Evolutionary conservation across 23 red algal genomes (phyloP).

Genomic region (Chondrus crispus): DNA sequence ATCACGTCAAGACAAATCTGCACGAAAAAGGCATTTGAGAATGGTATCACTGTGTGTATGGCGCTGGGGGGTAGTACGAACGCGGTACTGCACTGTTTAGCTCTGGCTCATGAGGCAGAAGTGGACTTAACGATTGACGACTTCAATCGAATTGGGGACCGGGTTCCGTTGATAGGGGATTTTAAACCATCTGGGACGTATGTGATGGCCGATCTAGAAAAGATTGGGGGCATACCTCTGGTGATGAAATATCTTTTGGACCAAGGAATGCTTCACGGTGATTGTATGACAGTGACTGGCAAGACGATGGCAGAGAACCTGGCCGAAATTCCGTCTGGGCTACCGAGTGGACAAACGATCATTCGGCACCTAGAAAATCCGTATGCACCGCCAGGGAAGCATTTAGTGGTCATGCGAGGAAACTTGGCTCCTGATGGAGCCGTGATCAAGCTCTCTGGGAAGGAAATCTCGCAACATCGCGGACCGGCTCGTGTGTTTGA

Average conservation of each 20-base stretch:
- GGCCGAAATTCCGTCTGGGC: slow-evolving; percentile 56
- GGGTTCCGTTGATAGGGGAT: slow-evolving; percentile 92
- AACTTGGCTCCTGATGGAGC: slow-evolving; percentile 96
- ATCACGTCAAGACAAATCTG: slow-evolving; percentile 87
- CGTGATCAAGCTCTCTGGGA: slow-evolving; percentile 96
- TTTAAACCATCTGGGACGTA: slow-evolving; percentile 97
- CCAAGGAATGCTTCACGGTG: slow-evolving; percentile 86
- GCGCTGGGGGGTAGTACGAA: slow-evolving; percentile 97
- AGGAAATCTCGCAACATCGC: slow-evolving; percentile 76
- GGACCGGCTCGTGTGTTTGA: slow-evolving; percentile 96
- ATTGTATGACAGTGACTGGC: slow-evolving; percentile 95
- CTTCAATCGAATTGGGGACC: slow-evolving; percentile 81
- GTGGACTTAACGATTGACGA: slow-evolving; percentile 95
- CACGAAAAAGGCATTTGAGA: slow-evolving; percentile 95
- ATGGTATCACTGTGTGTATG: slow-evolving; percentile 90
- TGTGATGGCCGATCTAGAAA: slow-evolving; percentile 96
- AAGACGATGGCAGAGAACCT: slow-evolving; percentile 92
- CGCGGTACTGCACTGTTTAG: slow-evolving; percentile 93
- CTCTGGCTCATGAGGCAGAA: slow-evolving; percentile 93
- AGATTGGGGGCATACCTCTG: slow-evolving; percentile 93
- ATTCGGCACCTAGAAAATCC: slow-evolving; percentile 67
- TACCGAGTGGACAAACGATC: slow-evolving; percentile 65
- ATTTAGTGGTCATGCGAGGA: slow-evolving; percentile 93
- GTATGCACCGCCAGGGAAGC: slow-evolving; percentile 82
- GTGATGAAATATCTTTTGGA: slow-evolving; percentile 98